Percentiles rank a stretch among this genome's conserved stretches.
Evolutionary conservation across 1,284 basidiomycete genomes (phyloP).

Genomic region (Gymnopus androsaceus): DNA sequence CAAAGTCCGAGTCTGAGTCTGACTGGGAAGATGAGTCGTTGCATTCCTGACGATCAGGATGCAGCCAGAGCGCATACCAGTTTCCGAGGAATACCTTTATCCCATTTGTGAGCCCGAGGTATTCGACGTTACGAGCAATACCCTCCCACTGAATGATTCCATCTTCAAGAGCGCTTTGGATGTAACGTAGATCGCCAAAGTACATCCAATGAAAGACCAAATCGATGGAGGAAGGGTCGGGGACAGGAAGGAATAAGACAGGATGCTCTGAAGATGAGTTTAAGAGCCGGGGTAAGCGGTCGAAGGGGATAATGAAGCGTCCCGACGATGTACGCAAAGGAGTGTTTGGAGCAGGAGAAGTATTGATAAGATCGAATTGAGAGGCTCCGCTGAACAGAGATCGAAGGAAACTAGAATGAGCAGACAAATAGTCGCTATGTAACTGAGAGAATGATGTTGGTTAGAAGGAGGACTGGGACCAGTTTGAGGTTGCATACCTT

Average conservation of each 20-base stretch:
- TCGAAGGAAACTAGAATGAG: slow-evolving; percentile 71
- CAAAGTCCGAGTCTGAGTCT: slow-evolving; percentile 5
- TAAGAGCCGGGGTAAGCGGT: slow-evolving; percentile 64
- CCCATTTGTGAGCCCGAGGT: slow-evolving; percentile 67
- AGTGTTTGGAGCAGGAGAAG: slow-evolving; percentile 29
- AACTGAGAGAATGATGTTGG: slow-evolving; percentile 46
- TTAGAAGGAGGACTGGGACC: slow-evolving; percentile 17
- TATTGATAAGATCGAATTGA: slow-evolving; percentile 56
- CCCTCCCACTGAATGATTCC: slow-evolving; percentile 75
- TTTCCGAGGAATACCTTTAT: slow-evolving; percentile 68
- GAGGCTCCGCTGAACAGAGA: slow-evolving; percentile 67
- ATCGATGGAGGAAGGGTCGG: slow-evolving; percentile 72
- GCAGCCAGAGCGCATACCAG: slow-evolving; percentile 63
- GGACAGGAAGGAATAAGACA: slow-evolving; percentile 72
- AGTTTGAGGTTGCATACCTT: slow-evolving; percentile 45
- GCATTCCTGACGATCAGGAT: slow-evolving; percentile 32
- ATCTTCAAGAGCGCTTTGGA: slow-evolving; percentile 59
- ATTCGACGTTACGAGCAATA: slow-evolving; percentile 79
- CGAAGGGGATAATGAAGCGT: slow-evolving; percentile 42
- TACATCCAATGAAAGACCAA: slow-evolving; percentile 79
- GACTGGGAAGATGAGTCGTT: neutral
- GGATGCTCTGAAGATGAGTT: slow-evolving; percentile 61
- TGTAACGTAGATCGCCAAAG: slow-evolving; percentile 61
- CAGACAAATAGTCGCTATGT: slow-evolving; percentile 70
- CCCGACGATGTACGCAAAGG: slow-evolving; percentile 28